phyloP scores from a whole-genome alignment of 352 stramenopile species.

The Phytophthora ramorum region DNA sequence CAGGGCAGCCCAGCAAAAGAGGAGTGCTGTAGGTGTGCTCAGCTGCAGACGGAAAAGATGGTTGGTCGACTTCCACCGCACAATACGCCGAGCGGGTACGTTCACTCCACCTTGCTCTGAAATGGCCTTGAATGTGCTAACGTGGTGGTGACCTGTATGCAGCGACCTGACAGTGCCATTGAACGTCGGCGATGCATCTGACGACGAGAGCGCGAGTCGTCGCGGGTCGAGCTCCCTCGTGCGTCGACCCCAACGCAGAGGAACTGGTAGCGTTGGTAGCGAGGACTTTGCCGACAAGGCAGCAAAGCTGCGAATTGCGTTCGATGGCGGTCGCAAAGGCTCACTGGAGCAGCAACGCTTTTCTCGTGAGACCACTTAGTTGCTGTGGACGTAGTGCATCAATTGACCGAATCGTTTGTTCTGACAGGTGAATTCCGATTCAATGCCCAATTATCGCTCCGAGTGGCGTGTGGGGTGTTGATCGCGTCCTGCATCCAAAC shows the following conservation, averaged over 20 bases:
- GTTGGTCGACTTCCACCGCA: constrained; percentile 23
- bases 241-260: constrained; percentile 32
- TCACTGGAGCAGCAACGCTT: constrained; percentile 33
- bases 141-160: neutral
- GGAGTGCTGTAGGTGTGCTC: neutral
- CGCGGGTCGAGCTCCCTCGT: constrained; percentile 33
- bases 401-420: neutral
- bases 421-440: constrained; percentile 48
- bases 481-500: constrained; percentile 52
- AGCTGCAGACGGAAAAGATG: constrained; percentile 6
- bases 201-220: constrained; percentile 23
- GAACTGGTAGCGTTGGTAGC: constrained; percentile 31
- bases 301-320: constrained; percentile 40
- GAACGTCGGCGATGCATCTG: constrained; percentile 21
- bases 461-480: constrained; percentile 48
- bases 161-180: constrained; percentile 39
- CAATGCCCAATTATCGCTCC: constrained; percentile 47
- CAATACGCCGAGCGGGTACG: constrained; percentile 17
- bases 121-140: constrained; percentile 3
- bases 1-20: neutral
- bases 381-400: neutral
- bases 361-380: constrained; percentile 24
- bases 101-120: neutral
- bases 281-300: constrained; percentile 41
- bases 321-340: constrained; percentile 27